A percentile compares a stretch with the other conserved stretches of the same genome.
Evolutionary conservation across 495 filamentous ascomycete species (phyloP).

Genomic region (Aspergillus bertholletiae): DNA sequence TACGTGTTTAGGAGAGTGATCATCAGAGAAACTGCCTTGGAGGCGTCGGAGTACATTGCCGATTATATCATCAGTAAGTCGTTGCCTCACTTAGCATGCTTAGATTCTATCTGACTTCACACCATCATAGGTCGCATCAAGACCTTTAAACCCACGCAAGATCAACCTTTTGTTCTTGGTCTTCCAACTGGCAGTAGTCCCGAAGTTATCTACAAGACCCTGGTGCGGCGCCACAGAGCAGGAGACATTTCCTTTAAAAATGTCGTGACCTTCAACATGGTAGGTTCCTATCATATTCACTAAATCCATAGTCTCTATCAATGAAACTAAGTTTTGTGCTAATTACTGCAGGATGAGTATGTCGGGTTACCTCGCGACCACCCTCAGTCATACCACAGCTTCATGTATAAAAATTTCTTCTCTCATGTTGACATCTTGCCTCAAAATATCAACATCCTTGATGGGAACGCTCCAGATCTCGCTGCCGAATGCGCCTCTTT

Average conservation of each 20-base stretch:
- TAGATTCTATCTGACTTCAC: background rate
- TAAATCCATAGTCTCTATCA: background rate
- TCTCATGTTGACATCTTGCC: conserved; percentile 80
- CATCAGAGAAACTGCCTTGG: conserved; percentile 65
- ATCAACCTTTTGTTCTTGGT: conserved; percentile 76
- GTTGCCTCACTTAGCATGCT: background rate
- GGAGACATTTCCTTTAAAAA: conserved; percentile 81
- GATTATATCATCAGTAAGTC: conserved; percentile 75
- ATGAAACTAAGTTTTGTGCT: background rate
- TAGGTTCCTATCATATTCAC: conserved; percentile 27
- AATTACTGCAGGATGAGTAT: conserved; percentile 69
- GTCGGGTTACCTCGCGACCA: conserved; percentile 78
- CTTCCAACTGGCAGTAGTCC: conserved; percentile 81
- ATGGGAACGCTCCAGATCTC: conserved; percentile 73
- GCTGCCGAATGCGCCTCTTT: conserved; percentile 75
- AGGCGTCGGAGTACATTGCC: conserved; percentile 70
- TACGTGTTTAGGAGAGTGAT: conserved; percentile 68
- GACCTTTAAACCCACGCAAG: conserved; percentile 63
- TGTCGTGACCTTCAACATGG: conserved; percentile 93
- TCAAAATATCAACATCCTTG: conserved; percentile 78
- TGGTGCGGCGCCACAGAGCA: conserved; percentile 71
- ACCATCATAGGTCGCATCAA: conserved; percentile 55
- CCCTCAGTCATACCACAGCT: conserved; percentile 80
- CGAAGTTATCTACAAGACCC: conserved; percentile 70
- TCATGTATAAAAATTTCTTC: conserved; percentile 92